Evolutionary conservation across 352 stramenopile species (phyloP).

Genomic region (Stramenopiles sp.): DNA sequence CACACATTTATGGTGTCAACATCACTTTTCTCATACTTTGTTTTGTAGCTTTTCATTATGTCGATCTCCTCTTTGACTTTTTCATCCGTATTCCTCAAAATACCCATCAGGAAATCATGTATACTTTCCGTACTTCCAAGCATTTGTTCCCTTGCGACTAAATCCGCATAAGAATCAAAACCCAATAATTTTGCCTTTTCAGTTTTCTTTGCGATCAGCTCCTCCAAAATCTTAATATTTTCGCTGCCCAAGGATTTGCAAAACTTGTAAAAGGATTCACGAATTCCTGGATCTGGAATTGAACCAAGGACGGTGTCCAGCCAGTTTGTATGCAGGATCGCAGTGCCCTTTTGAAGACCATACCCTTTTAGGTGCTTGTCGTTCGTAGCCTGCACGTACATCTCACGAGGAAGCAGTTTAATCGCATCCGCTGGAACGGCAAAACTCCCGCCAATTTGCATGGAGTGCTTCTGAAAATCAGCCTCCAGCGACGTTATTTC

Average conservation of each 20-base stretch:
- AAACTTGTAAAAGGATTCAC: background rate
- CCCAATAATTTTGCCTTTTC: slow-evolving; percentile 58
- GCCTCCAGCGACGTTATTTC: background rate
- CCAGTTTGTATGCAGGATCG: background rate
- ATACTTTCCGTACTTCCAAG: background rate
- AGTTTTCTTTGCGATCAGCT: slow-evolving; percentile 56
- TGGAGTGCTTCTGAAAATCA: background rate
- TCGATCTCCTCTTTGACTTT: background rate
- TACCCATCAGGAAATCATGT: background rate
- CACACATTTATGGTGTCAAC: background rate
- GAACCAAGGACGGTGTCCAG: background rate
- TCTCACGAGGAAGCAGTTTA: background rate
- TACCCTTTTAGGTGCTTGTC: background rate
- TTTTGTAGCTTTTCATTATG: slow-evolving; percentile 4
- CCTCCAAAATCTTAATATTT: slow-evolving; percentile 45
- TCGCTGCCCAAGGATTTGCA: background rate
- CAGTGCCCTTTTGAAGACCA: background rate
- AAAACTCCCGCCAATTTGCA: background rate
- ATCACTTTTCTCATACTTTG: background rate
- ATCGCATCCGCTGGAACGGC: background rate
- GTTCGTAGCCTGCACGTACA: background rate
- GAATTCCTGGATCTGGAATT: background rate
- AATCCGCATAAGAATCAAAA: slow-evolving; percentile 63
- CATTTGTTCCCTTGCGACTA: slow-evolving; percentile 19
- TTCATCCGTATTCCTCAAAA: slow-evolving; percentile 14